Percentiles rank a stretch among this genome's conserved stretches.
Evolutionary conservation across 139 green algal species (phyloP).

Genomic region (Chlamydomonas incerta): DNA sequence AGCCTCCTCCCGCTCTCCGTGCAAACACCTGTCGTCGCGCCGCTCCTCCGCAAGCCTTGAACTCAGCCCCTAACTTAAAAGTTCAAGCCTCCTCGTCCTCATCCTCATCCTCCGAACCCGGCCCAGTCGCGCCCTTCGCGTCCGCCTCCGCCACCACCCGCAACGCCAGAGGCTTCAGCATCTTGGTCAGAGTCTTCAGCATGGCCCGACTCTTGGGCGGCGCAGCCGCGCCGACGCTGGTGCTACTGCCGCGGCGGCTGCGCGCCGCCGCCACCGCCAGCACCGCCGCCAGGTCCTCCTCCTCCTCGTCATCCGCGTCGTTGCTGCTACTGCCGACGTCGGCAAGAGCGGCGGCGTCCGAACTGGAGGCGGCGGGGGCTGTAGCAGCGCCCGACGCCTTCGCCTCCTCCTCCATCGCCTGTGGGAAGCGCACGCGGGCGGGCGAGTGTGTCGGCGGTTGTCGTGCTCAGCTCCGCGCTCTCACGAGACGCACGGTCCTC

Average conservation of each 20-base stretch:
- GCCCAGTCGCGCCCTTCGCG: neutral
- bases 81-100: too few relatives aligned
- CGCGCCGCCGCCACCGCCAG: neutral
- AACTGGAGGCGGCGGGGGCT: neutral
- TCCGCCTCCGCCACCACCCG: neutral
- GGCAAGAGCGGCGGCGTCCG: neutral
- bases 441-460: too few relatives aligned
- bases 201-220: slow-evolving; percentile 16
- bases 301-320: neutral
- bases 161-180: slow-evolving; percentile 23
- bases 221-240: neutral
- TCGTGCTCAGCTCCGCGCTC: too few relatives aligned
- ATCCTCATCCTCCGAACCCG: too few relatives aligned
- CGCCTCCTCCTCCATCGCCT: slow-evolving; percentile 1
- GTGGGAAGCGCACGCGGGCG: neutral
- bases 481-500: too few relatives aligned
- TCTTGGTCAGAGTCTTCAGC: neutral
- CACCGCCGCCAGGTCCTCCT: neutral
- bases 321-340: neutral
- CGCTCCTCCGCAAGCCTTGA: too few relatives aligned
- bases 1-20: too few relatives aligned
- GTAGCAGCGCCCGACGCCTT: neutral
- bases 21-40: too few relatives aligned
- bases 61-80: too few relatives aligned
- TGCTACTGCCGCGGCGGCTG: neutral